Percentiles rank a stretch among this genome's conserved stretches.
These are phyloP conservation scores for Aureobasidium sp. DNA, from an alignment of 2,329 filamentous ascomycete genomes.

Conservation along the genomic window DNA sequence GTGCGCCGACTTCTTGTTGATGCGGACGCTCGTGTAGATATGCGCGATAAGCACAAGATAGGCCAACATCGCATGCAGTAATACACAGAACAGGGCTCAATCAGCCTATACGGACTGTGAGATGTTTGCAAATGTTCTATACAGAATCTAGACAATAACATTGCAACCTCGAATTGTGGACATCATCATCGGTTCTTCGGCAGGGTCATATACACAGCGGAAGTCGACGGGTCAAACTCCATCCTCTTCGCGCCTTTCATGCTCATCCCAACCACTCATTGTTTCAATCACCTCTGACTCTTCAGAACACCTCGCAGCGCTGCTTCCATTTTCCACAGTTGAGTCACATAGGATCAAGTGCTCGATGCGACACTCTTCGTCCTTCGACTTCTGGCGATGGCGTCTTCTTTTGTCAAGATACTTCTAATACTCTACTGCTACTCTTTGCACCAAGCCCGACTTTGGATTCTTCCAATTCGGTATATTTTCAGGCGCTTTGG, in stretches of 20 bases:
- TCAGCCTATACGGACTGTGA: not conserved
- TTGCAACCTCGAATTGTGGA: not conserved
- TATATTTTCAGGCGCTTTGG: constrained; percentile 20
- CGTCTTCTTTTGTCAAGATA: no score
- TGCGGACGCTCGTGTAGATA: no score
- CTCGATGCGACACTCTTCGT: not conserved
- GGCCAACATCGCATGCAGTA: no score
- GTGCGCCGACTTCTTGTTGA: not conserved
- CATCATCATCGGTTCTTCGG: not conserved
- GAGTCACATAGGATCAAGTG: not conserved
- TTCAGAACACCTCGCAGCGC: not conserved
- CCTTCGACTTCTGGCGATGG: no score
- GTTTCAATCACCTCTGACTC: not conserved
- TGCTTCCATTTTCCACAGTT: not conserved
- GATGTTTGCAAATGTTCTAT: not conserved
- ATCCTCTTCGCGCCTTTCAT: not conserved
- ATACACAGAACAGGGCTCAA: not conserved
- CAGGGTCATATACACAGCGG: not conserved
- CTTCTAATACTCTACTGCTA: no score
- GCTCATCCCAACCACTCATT: no score
- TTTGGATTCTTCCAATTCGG: not conserved
- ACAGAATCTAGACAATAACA: not conserved
- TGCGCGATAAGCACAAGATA: no score
- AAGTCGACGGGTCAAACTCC: not conserved
- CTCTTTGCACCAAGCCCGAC: no score